Base-by-base conservation (phyloP, 1,284 basidiomycete genomes). In the Fomitopsis pinicola region DNA sequence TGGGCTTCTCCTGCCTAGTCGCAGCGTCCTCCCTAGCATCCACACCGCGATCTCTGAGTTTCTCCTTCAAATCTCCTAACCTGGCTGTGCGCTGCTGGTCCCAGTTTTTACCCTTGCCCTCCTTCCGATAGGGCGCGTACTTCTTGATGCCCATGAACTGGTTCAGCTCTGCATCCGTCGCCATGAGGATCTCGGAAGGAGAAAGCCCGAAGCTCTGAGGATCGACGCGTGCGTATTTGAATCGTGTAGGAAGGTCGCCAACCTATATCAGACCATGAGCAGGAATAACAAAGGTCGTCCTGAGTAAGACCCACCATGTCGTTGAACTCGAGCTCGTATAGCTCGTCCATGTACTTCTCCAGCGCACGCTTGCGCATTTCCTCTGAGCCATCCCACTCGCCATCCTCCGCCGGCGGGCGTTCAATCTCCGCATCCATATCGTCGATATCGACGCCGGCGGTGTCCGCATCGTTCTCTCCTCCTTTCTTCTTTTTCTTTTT, bases 121-220 rank as follows among this genome's bases (percentile, higher is more conserved):
- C 80, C 63, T 80, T 78, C 64, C 92, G 86, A 74, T 98, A 98
- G 2, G 97, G 95, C 26, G 96, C 96, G 63, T 95, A 82, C 72
- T 92, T 91, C 78, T 94, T 96, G 68, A 99, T 78, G 40, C 90
- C 85, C 71, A 97, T 86, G 70, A 94, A 93, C 61, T 91, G 82
- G 77, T 99, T 99, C 55, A 99, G 83, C 71, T 99, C 96, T 55
- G 87, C 82, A 75, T 99, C 97, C 17, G 91, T 94, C 3, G 97
- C 95, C 68, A 95, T 82, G 22, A 99, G 81, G 66, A 99, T 95
- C 72, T 99, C 97, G 1, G 83, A 87, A 0, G 97, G 86, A 0
- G 88, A 84, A 50, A 99, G 84, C 8, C 86, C 88, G 73, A 85
- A 97, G 40, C 77, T 76, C 61, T 90, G 82, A 0, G 89, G 76